Conservation (phyloP, 139 green algal genomes). For the Chlamydomonas incerta region DNA sequence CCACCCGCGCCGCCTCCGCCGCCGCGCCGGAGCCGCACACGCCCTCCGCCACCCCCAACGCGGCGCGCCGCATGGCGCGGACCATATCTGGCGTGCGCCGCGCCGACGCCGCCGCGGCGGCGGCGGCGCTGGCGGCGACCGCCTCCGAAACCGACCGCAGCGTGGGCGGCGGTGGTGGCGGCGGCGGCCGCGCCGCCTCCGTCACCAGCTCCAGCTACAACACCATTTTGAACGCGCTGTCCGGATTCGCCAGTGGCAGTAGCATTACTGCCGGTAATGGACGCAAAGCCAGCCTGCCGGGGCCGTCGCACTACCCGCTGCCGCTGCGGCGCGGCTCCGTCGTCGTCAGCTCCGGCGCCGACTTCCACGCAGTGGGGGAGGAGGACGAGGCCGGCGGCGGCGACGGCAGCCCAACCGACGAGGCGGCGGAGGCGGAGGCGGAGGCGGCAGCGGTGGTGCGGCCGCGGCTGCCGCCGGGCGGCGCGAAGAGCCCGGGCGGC, state of each 20-base stretch:
- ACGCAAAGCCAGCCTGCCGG: background rate
- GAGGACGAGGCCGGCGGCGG: too few species aligned
- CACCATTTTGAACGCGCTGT: too few species aligned
- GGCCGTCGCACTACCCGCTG: constrained; percentile 14
- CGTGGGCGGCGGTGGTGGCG: background rate
- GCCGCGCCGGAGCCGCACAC: background rate
- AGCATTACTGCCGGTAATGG: too few species aligned
- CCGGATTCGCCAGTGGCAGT: too few species aligned
- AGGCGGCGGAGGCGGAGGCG: too few species aligned
- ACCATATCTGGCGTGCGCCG: constrained; percentile 8
- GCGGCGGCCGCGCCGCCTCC: background rate
- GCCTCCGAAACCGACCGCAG: background rate
- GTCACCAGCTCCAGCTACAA: too few species aligned
- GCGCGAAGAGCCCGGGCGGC: too few species aligned
- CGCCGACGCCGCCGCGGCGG: background rate
- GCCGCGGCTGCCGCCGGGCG: too few species aligned
- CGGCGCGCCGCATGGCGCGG: background rate
- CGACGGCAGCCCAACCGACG: too few species aligned
- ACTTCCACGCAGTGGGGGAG: background rate
- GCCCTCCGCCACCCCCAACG: background rate
- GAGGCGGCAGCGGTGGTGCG: too few species aligned
- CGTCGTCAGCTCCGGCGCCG: background rate
- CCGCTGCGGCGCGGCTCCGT: background rate
- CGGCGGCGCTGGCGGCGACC: background rate
- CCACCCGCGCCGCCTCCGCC: background rate